Conservation (phyloP, 1,284 basidiomycete genomes). For the Trichosporon asahii region DNA sequence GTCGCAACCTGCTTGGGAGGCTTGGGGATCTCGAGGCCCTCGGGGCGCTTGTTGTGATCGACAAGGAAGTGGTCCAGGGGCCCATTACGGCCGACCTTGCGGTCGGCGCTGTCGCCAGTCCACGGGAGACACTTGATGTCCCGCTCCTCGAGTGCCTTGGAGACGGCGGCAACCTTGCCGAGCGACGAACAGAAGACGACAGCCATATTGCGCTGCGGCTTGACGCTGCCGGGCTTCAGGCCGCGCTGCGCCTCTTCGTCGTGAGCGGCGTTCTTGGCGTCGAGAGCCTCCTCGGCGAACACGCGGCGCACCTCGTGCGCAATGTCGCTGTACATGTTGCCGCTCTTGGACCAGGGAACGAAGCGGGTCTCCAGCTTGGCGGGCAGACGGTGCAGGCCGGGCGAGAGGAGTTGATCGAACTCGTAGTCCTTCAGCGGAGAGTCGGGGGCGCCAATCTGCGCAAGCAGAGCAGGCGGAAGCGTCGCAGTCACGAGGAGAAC, state of each 20-base stretch:
- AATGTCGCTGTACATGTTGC: slow-evolving; percentile 72
- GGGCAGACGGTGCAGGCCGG: slow-evolving; percentile 72
- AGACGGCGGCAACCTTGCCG: slow-evolving; percentile 63
- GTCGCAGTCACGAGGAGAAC: slow-evolving; percentile 81
- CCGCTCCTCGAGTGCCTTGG: slow-evolving; percentile 58
- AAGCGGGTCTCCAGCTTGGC: slow-evolving; percentile 66
- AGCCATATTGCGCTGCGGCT: slow-evolving; percentile 54
- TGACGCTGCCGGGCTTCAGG: slow-evolving; percentile 8
- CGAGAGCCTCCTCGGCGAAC: slow-evolving; percentile 26
- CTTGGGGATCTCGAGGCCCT: background rate
- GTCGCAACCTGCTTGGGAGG: background rate
- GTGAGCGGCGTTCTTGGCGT: slow-evolving; percentile 54
- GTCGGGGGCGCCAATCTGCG: slow-evolving; percentile 66
- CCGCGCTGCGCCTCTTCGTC: slow-evolving; percentile 54
- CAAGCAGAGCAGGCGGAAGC: slow-evolving; percentile 69
- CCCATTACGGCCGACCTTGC: slow-evolving; percentile 56
- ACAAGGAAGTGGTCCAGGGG: slow-evolving; percentile 63
- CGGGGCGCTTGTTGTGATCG: slow-evolving; percentile 8
- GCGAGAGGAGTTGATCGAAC: slow-evolving; percentile 65
- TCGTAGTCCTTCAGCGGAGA: slow-evolving; percentile 57
- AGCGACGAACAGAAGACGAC: slow-evolving; percentile 78
- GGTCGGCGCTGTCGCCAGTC: slow-evolving; percentile 58
- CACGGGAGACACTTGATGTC: slow-evolving; percentile 66
- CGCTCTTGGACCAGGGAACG: slow-evolving; percentile 65
- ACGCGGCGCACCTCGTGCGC: slow-evolving; percentile 63